Percentiles rank a stretch among this genome's conserved stretches.
Evolutionary conservation across 106 monocot species (phyloP).

Genomic region (Acorus gramineus): DNA sequence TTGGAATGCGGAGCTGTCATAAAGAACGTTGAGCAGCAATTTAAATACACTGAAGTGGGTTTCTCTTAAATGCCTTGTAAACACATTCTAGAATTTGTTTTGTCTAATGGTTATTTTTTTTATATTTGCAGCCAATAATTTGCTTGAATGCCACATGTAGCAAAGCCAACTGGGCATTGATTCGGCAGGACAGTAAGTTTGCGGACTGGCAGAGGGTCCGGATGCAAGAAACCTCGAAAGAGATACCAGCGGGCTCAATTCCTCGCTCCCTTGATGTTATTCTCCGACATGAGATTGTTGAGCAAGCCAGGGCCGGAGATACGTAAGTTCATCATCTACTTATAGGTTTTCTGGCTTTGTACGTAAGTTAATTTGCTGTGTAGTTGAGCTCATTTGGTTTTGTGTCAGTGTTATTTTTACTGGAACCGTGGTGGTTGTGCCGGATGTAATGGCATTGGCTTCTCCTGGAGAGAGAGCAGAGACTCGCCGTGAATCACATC

Average conservation of each 20-base stretch:
- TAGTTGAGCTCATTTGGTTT: background rate
- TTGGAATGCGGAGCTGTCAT: slow-evolving; percentile 58
- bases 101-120: background rate
- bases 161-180: slow-evolving; percentile 72
- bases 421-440: slow-evolving; percentile 83
- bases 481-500: slow-evolving; percentile 61
- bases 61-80: background rate
- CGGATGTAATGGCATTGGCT: slow-evolving; percentile 89
- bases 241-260: slow-evolving; percentile 96
- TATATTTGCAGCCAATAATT: slow-evolving; percentile 66
- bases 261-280: slow-evolving; percentile 91
- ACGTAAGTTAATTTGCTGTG: background rate
- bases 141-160: slow-evolving; percentile 86
- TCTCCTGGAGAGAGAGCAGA: slow-evolving; percentile 97
- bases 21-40: slow-evolving; percentile 96
- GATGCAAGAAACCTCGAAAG: slow-evolving; percentile 97
- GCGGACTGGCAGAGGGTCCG: slow-evolving; percentile 94
- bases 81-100: too few relatives aligned
- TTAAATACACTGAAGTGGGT: slow-evolving; percentile 85
- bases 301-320: slow-evolving; percentile 96
- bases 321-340: slow-evolving; percentile 38
- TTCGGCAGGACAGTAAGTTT: slow-evolving; percentile 97
- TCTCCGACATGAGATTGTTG: slow-evolving; percentile 94
- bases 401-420: slow-evolving; percentile 75
- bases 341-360: background rate